Base-by-base conservation (phyloP, 176 grass and related monocot genomes). In the Zea mays region DNA sequence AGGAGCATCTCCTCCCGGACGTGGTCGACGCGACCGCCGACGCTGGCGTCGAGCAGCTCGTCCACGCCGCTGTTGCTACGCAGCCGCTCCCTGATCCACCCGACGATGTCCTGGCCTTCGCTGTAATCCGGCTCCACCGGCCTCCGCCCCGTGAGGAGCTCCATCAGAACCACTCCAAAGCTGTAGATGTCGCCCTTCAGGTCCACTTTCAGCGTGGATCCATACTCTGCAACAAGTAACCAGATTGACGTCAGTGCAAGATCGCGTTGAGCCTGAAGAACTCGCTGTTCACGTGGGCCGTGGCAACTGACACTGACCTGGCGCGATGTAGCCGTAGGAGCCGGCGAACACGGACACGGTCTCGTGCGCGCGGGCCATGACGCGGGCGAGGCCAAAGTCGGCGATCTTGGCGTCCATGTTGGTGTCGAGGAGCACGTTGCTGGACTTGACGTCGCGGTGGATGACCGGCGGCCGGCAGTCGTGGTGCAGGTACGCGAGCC, bases 171-270 rank as follows among this genome's bases (percentile, higher is more conserved):
- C 20, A 99, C 92, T 0, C 96, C 96, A 39, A 87, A 98, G 92
- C 92, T 98, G 83, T 98, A 98, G 67, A 95, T 92, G 92, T 98
- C 96, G 40, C 85, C 95, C 79, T 98, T 98, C 79, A 95, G 89
- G 33, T 98, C 92, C 40, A 98, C 96, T 79, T 95, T 98, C 70
- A 95, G 41, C 7, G 96, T 95, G 85, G 94, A 98, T 44, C 89
- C 92, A 68, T 92, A 98, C 75, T 98, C 96, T 95, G 89, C 46
- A 68, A 6, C 44, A 57, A 5, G 52, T 0, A 40, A 2, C 42
- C 42, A 82, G 37, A 36, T 8, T 8, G 10, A 17, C 10, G 49
- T 74, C 33, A 79, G 56, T 19, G 63, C 43, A 8, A 7, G 13
- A n/a, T 1, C 4, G 11, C 16, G 2, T 17, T 10, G 36, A 10